These are phyloP conservation scores for Fragaria ananassa DNA, from an alignment of 306 rosid species.

Conservation along the genomic window DNA sequence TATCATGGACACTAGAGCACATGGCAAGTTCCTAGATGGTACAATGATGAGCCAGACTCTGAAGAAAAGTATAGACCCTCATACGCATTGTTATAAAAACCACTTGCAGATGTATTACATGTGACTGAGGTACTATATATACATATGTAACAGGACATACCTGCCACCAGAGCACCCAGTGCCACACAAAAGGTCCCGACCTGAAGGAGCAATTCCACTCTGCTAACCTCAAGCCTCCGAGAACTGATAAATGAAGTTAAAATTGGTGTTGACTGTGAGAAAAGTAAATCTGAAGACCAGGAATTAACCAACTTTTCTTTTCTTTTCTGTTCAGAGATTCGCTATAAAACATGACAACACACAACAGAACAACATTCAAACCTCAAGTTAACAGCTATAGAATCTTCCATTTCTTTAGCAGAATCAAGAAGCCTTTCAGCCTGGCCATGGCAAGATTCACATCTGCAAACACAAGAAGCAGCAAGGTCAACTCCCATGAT, in stretches of 20 bases:
- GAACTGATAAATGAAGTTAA: conserved; percentile 54
- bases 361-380: conserved; percentile 33
- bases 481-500: conserved; percentile 24
- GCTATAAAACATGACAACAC: background rate
- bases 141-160: conserved; percentile 27
- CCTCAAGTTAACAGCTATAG: conserved; percentile 95
- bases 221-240: conserved; percentile 96
- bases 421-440: conserved; percentile 98
- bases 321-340: background rate
- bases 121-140: background rate
- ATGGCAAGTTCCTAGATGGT: background rate
- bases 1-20: background rate
- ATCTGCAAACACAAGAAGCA: conserved; percentile 51
- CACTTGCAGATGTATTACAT: background rate
- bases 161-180: conserved; percentile 91
- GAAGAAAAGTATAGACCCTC: background rate
- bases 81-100: background rate
- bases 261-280: background rate
- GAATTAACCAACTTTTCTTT: background rate
- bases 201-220: conserved; percentile 94
- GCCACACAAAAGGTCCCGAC: conserved; percentile 94
- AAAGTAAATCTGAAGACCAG: background rate
- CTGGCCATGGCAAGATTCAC: conserved; percentile 98
- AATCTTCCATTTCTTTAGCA: conserved; percentile 99
- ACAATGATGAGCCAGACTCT: background rate